These are phyloP conservation scores for Pseudogymnoascus sp. DNA, from an alignment of 2,329 filamentous ascomycete species.

Conservation along the genomic window DNA sequence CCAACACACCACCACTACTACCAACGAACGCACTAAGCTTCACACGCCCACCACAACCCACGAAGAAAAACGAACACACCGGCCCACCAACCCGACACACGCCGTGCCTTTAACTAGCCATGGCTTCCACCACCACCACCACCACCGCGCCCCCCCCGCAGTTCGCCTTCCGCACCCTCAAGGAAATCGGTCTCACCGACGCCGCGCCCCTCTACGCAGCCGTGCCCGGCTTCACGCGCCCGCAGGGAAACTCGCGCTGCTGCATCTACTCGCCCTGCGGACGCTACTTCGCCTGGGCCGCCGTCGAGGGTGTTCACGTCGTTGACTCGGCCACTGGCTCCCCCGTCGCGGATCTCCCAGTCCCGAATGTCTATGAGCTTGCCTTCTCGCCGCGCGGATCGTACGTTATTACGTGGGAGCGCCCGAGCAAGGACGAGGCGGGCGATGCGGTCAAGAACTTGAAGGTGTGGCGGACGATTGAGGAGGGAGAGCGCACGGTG, in stretches of 20 bases:
- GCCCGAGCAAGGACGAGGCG: constrained; percentile 83
- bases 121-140: constrained; percentile 56
- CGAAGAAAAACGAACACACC: constrained; percentile 8
- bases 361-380: constrained; percentile 85
- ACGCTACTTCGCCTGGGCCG: constrained; percentile 92
- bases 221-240: constrained; percentile 76
- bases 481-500: constrained; percentile 60
- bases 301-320: constrained; percentile 77
- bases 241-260: constrained; percentile 90
- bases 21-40: background rate
- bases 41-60: constrained; percentile 7
- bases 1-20: background rate
- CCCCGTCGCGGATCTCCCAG: constrained; percentile 66
- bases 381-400: constrained; percentile 89
- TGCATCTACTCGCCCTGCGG: constrained; percentile 94
- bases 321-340: constrained; percentile 74
- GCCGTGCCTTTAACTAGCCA: constrained; percentile 83
- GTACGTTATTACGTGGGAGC: constrained; percentile 95
- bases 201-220: constrained; percentile 81
- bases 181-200: constrained; percentile 91
- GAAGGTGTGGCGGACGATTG: constrained; percentile 84
- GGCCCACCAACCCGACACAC: constrained; percentile 3
- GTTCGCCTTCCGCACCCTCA: constrained; percentile 95
- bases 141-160: constrained; percentile 57
- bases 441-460: constrained; percentile 94